Conservation (phyloP, 1,284 basidiomycete genomes). For the Ceratobasidium sp. region DNA sequence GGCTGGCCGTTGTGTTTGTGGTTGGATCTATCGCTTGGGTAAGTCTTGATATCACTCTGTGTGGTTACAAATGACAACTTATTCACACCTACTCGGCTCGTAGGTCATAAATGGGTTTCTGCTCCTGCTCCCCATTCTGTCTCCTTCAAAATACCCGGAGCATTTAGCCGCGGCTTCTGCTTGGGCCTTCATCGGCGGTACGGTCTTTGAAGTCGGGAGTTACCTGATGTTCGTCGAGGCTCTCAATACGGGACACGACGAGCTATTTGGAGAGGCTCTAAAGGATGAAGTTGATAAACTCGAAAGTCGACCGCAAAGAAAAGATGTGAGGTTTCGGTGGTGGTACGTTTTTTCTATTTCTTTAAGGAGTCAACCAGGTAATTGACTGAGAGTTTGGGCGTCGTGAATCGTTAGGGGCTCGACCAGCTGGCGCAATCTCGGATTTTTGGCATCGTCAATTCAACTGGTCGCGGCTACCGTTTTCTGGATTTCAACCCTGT, state of each 20-base stretch:
- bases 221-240: conserved; percentile 65
- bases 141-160: conserved; percentile 53
- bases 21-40: conserved; percentile 34
- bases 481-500: conserved; percentile 70
- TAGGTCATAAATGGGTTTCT: conserved; percentile 70
- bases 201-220: conserved; percentile 67
- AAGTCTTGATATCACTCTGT: neutral
- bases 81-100: too few species aligned
- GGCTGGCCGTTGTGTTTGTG: conserved; percentile 31
- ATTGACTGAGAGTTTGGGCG: too few species aligned
- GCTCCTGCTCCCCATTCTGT: conserved; percentile 65
- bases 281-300: conserved; percentile 16
- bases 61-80: too few species aligned
- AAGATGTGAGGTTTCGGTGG: conserved; percentile 19
- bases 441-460: conserved; percentile 66
- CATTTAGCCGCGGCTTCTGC: conserved; percentile 58
- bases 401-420: neutral
- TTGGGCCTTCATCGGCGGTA: conserved; percentile 65
- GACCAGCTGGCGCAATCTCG: conserved; percentile 64
- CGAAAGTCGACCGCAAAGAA: conserved; percentile 7
- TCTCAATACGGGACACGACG: conserved; percentile 57
- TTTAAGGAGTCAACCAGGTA: too few species aligned
- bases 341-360: neutral
- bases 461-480: conserved; percentile 68
- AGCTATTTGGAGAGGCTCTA: conserved; percentile 34